Conservation (phyloP, 2,329 filamentous ascomycete species). For the Talaromyces sp. region DNA sequence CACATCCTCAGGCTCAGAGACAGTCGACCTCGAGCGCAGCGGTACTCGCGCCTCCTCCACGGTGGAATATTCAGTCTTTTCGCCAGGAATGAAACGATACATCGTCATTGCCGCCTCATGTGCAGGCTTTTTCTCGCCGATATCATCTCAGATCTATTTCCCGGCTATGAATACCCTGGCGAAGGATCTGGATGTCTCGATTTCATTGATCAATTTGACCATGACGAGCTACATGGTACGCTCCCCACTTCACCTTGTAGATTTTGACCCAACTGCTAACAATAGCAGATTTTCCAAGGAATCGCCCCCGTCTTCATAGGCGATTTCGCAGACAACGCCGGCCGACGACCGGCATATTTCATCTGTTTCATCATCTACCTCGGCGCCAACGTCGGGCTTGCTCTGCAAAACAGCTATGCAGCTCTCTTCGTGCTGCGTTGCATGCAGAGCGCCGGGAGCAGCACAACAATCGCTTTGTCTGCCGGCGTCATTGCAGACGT, state of each 20-base stretch:
- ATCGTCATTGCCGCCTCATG: conserved; percentile 24
- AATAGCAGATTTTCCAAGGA: conserved; percentile 50
- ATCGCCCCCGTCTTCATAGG: conserved; percentile 52
- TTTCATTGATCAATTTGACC: conserved; percentile 42
- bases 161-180: conserved; percentile 44
- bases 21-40: conserved; percentile 10
- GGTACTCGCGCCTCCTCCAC: conserved; percentile 9
- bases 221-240: conserved; percentile 50
- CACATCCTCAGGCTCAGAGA: not conserved
- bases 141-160: conserved; percentile 48
- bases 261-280: conserved; percentile 38
- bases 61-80: conserved; percentile 24
- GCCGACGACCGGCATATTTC: conserved; percentile 51
- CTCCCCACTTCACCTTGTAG: conserved; percentile 31
- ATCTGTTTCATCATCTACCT: conserved; percentile 48
- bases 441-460: conserved; percentile 37
- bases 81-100: conserved; percentile 20
- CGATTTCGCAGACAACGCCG: conserved; percentile 50
- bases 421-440: conserved; percentile 37
- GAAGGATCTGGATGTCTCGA: conserved; percentile 38
- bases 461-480: conserved; percentile 40
- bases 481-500: conserved; percentile 41
- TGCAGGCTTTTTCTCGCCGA: conserved; percentile 40
- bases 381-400: conserved; percentile 39
- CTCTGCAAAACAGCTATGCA: conserved; percentile 33